phyloP scores from a whole-genome alignment of 2,329 filamentous ascomycete genomes.

The Pestalotiopsis sp. region DNA sequence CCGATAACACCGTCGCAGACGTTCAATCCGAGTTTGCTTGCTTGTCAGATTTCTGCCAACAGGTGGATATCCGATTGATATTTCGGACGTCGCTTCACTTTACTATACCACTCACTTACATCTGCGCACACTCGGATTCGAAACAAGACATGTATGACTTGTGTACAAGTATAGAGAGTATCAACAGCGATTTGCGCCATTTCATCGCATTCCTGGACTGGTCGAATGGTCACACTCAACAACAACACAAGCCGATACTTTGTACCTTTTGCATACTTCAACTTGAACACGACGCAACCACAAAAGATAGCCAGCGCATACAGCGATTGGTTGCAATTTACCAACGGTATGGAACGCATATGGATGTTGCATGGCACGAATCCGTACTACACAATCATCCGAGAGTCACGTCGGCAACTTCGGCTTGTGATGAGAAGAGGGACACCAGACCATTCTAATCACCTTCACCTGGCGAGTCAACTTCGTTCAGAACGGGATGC shows the following conservation, averaged over 20 bases:
- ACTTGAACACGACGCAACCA: not conserved
- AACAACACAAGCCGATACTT: not conserved
- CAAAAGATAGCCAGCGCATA: not conserved
- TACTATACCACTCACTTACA: not conserved
- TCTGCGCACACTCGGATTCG: not conserved
- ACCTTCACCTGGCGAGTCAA: not conserved
- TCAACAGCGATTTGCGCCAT: not conserved
- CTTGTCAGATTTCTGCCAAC: not conserved
- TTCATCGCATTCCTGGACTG: not conserved
- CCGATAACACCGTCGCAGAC: not conserved
- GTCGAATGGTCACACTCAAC: not conserved
- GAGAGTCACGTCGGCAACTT: not conserved
- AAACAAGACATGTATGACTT: not conserved
- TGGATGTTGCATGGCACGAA: not conserved
- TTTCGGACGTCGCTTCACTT: not conserved
- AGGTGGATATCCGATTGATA: not conserved
- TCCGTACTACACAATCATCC: not conserved
- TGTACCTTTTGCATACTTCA: not conserved
- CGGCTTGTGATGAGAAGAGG: not conserved
- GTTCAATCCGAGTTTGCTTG: not conserved
- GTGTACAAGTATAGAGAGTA: not conserved
- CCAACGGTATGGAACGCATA: constrained; percentile 5
- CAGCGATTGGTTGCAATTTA: not conserved
- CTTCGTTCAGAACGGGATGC: not conserved
- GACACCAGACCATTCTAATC: not conserved